These are phyloP conservation scores for Candida sithepensis DNA, from an alignment of 805 yeast genomes.

Conservation along the genomic window DNA sequence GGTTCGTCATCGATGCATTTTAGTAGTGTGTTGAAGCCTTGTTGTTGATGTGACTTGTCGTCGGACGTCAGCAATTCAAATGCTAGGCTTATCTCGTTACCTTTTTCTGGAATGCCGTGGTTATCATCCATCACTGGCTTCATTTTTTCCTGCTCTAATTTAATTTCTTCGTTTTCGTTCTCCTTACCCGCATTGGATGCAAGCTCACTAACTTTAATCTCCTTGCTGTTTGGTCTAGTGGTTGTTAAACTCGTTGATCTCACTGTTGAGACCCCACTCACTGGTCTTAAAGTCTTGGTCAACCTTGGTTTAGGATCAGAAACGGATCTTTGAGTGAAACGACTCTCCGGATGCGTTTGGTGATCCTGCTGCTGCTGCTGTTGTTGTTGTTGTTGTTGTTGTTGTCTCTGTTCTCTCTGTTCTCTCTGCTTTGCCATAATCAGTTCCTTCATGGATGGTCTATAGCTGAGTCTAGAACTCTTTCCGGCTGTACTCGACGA, in stretches of 20 bases:
- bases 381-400: slow-evolving; percentile 11
- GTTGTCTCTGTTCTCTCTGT: slow-evolving; percentile 29
- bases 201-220: not conserved
- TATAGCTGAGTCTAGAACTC: slow-evolving; percentile 17
- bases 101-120: slow-evolving; percentile 14
- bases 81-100: slow-evolving; percentile 18
- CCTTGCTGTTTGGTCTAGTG: not conserved
- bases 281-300: slow-evolving; percentile 5
- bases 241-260: slow-evolving; percentile 13
- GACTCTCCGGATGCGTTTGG: slow-evolving; percentile 1
- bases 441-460: slow-evolving; percentile 41
- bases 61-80: slow-evolving; percentile 24
- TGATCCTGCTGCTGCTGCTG: slow-evolving; percentile 8
- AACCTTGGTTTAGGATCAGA: slow-evolving; percentile 9
- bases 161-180: not conserved
- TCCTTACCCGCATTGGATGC: not conserved
- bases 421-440: slow-evolving; percentile 28
- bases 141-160: not conserved
- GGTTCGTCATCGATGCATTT: slow-evolving; percentile 3
- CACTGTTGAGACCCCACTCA: slow-evolving; percentile 2
- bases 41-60: slow-evolving; percentile 15
- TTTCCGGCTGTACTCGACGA: slow-evolving; percentile 3
- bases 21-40: slow-evolving; percentile 17
- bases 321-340: slow-evolving; percentile 2
- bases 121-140: not conserved